Evolutionary conservation across 2,329 filamentous ascomycete species (phyloP), one percentile per base, ranked within the genome.

Genomic region (Stylonectria norvegica): DNA sequence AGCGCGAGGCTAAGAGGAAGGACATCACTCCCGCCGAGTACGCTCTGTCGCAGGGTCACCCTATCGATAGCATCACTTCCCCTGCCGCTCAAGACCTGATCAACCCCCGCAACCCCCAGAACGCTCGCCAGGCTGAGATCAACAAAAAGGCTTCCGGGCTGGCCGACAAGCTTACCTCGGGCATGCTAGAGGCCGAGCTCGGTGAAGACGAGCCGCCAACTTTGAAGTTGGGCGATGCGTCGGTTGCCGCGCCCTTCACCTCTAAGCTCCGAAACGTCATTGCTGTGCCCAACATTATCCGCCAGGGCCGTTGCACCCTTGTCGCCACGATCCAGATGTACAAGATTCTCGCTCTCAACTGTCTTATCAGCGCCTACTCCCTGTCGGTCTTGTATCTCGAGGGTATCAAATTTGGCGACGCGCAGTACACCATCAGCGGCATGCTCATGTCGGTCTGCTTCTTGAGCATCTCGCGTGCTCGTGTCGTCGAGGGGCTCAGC

Each of bases 381-480:
- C 70, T 98, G 61, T 94, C 87, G 64, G 93, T 98, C 14, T 76
- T 98, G 42, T 98, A 98, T 61, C 79, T 98, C 1, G 91, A 97
- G 58, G 93, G 93, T 49, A 98, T 98, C 76, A 98, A 98, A 72
- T 98, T 98, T 62, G 90, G 93, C 41, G 93, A 98, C 62, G 89
- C 90, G 4, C 93, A 98, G 69, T 93, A 97, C 53, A 98, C 93
- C 12, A 97, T 98, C 58, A 96, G 89, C 56, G 93, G 93, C 55
- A 97, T 98, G 87, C 83, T 98, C 65, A 97, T 98, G 93, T 96
- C 90, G 57, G 93, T 98, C 36, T 98, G 93, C 71, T 98, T 98
- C 78, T 72, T 98, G 58, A 96, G 90, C 47, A 96, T 98, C 59
- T 97, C 93, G n/a, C 85, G 93, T 45, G 93, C 93, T 27, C 93